Percentiles rank a stretch among this genome's conserved stretches.
These are phyloP conservation scores for Rasamsonia emersonii DNA, from an alignment of 2,329 filamentous ascomycete species.

Conservation along the genomic window DNA sequence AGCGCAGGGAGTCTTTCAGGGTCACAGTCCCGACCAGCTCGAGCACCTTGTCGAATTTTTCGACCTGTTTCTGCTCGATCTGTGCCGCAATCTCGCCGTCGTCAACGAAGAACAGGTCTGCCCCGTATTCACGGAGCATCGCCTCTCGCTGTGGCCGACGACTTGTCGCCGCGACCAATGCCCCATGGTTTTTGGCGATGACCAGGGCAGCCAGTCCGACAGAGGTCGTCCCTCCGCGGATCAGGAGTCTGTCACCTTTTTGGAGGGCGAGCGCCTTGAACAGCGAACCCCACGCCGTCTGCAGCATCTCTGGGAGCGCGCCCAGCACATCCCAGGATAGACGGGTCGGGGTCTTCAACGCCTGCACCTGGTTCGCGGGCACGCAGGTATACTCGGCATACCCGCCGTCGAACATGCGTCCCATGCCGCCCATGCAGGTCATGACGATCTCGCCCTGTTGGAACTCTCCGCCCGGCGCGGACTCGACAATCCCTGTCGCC, in stretches of 20 bases:
- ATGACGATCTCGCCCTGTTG: conserved; percentile 34
- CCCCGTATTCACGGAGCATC: conserved; percentile 32
- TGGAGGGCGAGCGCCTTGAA: conserved; percentile 31
- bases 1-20: conserved; percentile 35
- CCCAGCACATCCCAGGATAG: conserved; percentile 38
- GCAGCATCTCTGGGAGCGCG: conserved; percentile 44
- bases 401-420: conserved; percentile 39
- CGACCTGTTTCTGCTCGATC: conserved; percentile 20
- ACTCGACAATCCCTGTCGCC: conserved; percentile 34
- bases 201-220: conserved; percentile 40
- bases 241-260: conserved; percentile 35
- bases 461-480: conserved; percentile 28
- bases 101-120: conserved; percentile 38
- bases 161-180: conserved; percentile 34
- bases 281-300: conserved; percentile 41
- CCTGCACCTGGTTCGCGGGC: conserved; percentile 32
- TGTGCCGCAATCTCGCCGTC: conserved; percentile 31
- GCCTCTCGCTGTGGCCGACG: conserved; percentile 26
- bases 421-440: conserved; percentile 44
- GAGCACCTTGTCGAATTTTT: conserved; percentile 38
- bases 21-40: conserved; percentile 39
- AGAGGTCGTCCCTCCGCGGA: conserved; percentile 43
- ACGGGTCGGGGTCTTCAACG: conserved; percentile 19
- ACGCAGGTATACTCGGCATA: conserved; percentile 44
- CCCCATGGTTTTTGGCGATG: conserved; percentile 36